Conservation (phyloP, 805 yeast species). For the Ogataea nonfermentans region DNA sequence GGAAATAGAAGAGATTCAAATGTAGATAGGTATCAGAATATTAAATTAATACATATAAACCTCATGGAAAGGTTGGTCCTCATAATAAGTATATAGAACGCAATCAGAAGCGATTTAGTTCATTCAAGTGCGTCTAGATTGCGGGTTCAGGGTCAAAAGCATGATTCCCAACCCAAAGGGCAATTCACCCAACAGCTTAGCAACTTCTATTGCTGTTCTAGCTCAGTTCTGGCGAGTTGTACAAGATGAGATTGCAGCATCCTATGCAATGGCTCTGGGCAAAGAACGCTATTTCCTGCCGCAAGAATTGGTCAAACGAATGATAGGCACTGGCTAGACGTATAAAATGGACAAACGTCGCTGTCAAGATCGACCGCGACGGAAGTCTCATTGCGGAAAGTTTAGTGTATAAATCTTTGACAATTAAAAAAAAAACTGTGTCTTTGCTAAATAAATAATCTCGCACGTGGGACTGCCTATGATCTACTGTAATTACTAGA, state of each 20-base stretch:
- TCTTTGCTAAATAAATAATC: background rate
- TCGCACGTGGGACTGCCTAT: no score
- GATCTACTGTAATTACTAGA: no score
- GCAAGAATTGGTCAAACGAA: slow-evolving; percentile 17
- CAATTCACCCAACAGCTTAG: no score
- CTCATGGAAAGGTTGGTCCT: no score
- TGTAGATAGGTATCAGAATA: slow-evolving; percentile 33
- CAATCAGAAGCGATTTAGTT: no score
- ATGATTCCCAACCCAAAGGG: no score
- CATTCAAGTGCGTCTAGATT: no score
- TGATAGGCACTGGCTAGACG: slow-evolving; percentile 25
- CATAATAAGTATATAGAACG: no score
- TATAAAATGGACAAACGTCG: slow-evolving; percentile 25
- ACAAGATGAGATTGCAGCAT: slow-evolving; percentile 20
- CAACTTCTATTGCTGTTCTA: background rate
- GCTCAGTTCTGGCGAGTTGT: slow-evolving; percentile 15
- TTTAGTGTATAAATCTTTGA: background rate
- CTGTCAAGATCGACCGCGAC: slow-evolving; percentile 20
- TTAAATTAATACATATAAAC: no score
- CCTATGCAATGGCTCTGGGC: slow-evolving; percentile 20
- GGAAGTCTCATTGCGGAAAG: slow-evolving; percentile 14
- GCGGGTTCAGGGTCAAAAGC: no score
- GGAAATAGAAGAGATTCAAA: slow-evolving; percentile 72
- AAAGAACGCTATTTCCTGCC: slow-evolving; percentile 17
- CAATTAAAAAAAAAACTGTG: background rate